phyloP scores from a whole-genome alignment of 495 filamentous ascomycete genomes.

The Sordaria brevicollis region DNA sequence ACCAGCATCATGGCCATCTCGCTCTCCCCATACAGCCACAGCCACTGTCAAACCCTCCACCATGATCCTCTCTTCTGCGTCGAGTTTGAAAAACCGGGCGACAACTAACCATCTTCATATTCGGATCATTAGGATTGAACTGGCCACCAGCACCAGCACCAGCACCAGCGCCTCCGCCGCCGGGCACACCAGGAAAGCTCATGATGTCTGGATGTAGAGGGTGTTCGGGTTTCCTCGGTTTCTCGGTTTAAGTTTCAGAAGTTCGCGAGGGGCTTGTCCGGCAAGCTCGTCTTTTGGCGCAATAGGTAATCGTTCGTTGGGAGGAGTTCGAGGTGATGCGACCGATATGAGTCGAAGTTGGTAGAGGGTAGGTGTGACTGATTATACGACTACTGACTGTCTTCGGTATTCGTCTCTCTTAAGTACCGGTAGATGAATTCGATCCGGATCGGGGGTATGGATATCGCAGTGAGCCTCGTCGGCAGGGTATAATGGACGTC shows the following conservation, averaged over 20 bases:
- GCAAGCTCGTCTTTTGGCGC: neutral
- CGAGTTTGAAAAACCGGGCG: too few species aligned
- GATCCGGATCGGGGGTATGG: neutral
- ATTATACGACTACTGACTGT: too few species aligned
- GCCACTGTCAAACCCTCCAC: too few species aligned
- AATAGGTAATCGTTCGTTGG: neutral
- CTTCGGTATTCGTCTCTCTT: neutral
- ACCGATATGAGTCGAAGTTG: neutral
- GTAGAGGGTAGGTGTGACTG: neutral
- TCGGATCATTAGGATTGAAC: slow-evolving; percentile 32
- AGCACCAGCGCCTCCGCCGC: slow-evolving; percentile 1
- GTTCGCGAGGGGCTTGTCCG: neutral
- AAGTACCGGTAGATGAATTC: neutral
- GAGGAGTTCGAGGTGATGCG: neutral
- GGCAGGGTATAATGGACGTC: neutral
- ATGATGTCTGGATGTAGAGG: neutral
- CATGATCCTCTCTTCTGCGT: too few species aligned
- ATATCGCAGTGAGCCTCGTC: neutral
- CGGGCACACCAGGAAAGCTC: slow-evolving; percentile 16
- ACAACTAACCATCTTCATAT: slow-evolving; percentile 22
- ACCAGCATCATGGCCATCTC: neutral
- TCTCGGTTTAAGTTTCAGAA: neutral
- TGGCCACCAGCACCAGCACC: slow-evolving; percentile 2
- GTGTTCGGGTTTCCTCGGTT: neutral
- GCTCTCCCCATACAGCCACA: too few species aligned